Percentiles rank a stretch among this genome's conserved stretches.
These are phyloP conservation scores for Acacia pycnantha DNA, from an alignment of 331 rosid species.

Conservation along the genomic window DNA sequence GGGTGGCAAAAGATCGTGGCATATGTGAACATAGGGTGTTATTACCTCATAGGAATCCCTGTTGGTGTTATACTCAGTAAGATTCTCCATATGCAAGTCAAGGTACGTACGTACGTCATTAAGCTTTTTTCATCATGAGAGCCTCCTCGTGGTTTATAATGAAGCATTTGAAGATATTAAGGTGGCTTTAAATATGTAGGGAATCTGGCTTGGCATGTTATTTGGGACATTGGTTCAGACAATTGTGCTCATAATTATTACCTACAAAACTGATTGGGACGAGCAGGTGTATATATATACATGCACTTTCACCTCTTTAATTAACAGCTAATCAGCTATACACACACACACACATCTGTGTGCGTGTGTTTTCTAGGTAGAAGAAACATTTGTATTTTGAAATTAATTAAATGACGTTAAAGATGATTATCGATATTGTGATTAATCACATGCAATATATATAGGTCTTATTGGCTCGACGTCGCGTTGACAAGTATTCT, in stretches of 20 bases:
- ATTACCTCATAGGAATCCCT: constrained; percentile 59
- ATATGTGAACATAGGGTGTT: constrained; percentile 55
- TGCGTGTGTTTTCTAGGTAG: neutral
- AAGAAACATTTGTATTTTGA: neutral
- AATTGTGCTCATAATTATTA: neutral
- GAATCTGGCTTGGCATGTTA: neutral
- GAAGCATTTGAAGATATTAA: neutral
- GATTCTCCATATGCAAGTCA: constrained; percentile 38
- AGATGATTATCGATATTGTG: neutral
- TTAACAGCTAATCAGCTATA: neutral
- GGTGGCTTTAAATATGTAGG: neutral
- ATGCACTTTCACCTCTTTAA: neutral
- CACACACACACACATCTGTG: neutral
- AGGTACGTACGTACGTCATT: constrained; percentile 23
- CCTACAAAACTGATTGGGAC: neutral
- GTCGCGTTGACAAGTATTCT: neutral
- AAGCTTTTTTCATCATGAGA: neutral
- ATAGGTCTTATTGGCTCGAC: neutral
- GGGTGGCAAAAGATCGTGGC: constrained; percentile 68
- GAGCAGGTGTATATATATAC: neutral
- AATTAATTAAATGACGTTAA: neutral
- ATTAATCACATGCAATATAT: too few relatives aligned
- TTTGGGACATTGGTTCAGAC: constrained; percentile 1
- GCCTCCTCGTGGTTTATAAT: neutral
- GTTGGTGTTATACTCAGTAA: constrained; percentile 48